Conservation (phyloP, 2,329 filamentous ascomycete genomes). For the Microdochium bolleyi region DNA sequence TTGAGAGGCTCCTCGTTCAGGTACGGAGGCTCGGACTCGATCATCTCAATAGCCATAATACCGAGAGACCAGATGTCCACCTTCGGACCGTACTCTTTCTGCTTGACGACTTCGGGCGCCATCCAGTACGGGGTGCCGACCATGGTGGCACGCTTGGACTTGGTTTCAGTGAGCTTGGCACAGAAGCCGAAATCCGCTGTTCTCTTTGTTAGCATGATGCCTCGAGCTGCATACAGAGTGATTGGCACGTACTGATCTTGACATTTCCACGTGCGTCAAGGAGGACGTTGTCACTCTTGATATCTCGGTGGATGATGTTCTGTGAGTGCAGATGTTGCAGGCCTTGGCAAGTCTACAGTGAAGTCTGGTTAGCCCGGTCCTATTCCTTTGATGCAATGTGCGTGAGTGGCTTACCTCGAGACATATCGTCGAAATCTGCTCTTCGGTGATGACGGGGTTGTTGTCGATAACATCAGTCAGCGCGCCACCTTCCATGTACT, state of each 20-base stretch:
- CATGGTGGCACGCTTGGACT: constrained; percentile 97
- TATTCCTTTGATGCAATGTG: background rate
- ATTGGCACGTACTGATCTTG: constrained; percentile 76
- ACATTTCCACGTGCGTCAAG: constrained; percentile 91
- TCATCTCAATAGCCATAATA: constrained; percentile 99
- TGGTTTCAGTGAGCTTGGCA: constrained; percentile 93
- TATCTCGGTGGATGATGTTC: constrained; percentile 97
- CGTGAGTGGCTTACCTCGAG: constrained; percentile 61
- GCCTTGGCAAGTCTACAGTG: constrained; percentile 78
- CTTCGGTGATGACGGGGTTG: constrained; percentile 86
- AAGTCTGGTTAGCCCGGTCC: constrained; percentile 11
- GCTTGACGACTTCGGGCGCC: constrained; percentile 98
- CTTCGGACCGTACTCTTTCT: constrained; percentile 97
- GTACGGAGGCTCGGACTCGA: constrained; percentile 95
- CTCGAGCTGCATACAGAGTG: background rate
- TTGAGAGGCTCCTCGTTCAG: constrained; percentile 97
- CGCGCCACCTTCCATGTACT: constrained; percentile 98
- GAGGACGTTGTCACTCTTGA: constrained; percentile 98
- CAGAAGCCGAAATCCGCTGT: constrained; percentile 99
- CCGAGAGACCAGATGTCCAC: constrained; percentile 98
- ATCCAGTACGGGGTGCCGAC: constrained; percentile 99
- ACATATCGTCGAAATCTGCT: constrained; percentile 97
- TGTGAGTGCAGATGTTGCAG: constrained; percentile 90
- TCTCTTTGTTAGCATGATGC: constrained; percentile 21
- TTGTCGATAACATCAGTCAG: constrained; percentile 98